A percentile compares a stretch with the other conserved stretches of the same genome.
Conservation (phyloP, 768 basidiomycete species). For the Pleurotus cornucopiae region DNA sequence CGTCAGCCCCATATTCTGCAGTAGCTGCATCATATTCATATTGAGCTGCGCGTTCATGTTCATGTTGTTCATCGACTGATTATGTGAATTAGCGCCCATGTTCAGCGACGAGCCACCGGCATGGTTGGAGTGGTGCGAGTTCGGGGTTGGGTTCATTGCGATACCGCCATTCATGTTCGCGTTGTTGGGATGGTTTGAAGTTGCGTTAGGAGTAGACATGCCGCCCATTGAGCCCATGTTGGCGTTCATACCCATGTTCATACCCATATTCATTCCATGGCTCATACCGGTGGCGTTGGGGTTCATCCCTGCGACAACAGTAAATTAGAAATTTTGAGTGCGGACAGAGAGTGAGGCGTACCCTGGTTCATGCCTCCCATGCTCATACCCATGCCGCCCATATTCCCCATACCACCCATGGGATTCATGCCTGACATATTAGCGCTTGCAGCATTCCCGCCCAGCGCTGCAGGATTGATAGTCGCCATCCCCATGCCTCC, state of each 20-base stretch:
- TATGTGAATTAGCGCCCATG: background rate
- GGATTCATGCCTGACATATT: background rate
- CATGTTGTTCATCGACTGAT: background rate
- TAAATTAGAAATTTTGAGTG: background rate
- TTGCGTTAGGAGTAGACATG: background rate
- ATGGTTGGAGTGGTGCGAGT: background rate
- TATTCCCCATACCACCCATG: background rate
- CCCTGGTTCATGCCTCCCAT: background rate
- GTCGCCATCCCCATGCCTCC: background rate
- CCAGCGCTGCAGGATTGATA: background rate
- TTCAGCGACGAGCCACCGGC: background rate
- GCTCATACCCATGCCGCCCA: constrained; percentile 1
- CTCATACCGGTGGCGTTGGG: background rate
- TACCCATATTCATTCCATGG: constrained; percentile 4
- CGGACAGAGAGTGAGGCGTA: background rate
- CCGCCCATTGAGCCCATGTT: background rate
- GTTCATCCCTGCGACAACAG: background rate
- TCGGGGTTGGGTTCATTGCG: background rate
- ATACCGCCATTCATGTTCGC: background rate
- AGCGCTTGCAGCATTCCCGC: background rate
- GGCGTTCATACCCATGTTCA: constrained; percentile 3
- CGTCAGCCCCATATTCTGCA: constrained; percentile 4
- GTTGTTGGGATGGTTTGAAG: background rate
- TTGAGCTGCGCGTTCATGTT: background rate
- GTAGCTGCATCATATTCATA: constrained; percentile 1